phyloP scores from a whole-genome alignment of 306 rosid species.

The Parietaria judaica region DNA sequence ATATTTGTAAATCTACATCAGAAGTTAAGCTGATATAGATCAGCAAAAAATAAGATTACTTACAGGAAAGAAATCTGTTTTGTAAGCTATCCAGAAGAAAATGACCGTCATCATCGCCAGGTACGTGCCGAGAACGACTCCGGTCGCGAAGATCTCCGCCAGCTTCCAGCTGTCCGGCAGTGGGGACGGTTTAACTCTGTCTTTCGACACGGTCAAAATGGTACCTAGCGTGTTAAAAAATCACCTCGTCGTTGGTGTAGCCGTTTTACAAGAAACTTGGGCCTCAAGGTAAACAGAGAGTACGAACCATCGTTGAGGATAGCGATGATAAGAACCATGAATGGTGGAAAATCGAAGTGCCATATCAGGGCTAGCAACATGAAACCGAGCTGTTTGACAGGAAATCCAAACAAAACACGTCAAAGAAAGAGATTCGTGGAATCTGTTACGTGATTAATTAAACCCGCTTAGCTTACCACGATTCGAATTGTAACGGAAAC shows the following conservation, averaged over 20 bases:
- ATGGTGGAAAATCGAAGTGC: conserved; percentile 88
- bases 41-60: conserved; percentile 8
- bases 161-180: conserved; percentile 88
- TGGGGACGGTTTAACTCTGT: conserved; percentile 86
- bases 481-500: conserved; percentile 87
- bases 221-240: conserved; percentile 37
- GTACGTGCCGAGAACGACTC: conserved; percentile 69
- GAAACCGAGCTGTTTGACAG: conserved; percentile 68
- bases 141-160: conserved; percentile 68
- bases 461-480: conserved; percentile 45
- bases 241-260: not conserved
- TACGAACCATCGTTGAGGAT: conserved; percentile 74
- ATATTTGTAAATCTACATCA: not conserved
- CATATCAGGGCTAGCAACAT: conserved; percentile 81
- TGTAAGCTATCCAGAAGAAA: conserved; percentile 79
- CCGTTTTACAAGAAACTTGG: not conserved
- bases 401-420: conserved; percentile 13
- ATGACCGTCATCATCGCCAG: conserved; percentile 88
- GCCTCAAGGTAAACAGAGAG: not conserved
- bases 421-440: conserved; percentile 3
- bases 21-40: not conserved
- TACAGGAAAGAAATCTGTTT: conserved; percentile 77
- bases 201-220: conserved; percentile 85
- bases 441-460: no score
- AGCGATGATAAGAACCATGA: conserved; percentile 85